A percentile compares a stretch with the other conserved stretches of the same genome.
Conservation (phyloP, 345 rosid genomes). For the Acer negundo region DNA sequence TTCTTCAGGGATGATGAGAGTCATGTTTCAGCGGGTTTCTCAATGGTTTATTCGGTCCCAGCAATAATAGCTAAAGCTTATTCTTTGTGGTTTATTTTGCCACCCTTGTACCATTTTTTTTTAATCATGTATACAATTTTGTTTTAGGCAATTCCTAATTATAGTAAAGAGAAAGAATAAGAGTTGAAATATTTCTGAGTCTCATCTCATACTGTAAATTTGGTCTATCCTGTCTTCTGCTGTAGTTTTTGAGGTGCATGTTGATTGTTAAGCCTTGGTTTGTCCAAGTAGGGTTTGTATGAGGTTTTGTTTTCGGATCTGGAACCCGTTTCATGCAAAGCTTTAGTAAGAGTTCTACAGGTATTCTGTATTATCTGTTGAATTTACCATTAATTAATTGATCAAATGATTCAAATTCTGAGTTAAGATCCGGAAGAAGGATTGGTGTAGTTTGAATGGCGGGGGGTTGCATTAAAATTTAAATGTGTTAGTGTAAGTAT, state of each 20-base stretch:
- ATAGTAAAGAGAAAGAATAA: neutral
- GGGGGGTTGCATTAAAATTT: neutral
- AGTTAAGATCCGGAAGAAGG: neutral
- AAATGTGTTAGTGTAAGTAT: too few relatives aligned
- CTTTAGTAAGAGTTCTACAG: neutral
- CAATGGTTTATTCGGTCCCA: neutral
- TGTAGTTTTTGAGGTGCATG: neutral
- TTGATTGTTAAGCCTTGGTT: too few relatives aligned
- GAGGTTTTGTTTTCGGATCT: neutral
- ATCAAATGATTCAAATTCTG: neutral
- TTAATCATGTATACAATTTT: neutral
- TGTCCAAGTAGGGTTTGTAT: neutral
- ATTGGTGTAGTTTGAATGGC: neutral
- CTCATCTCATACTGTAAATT: neutral
- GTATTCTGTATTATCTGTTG: neutral
- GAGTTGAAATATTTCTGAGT: neutral
- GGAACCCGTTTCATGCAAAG: neutral
- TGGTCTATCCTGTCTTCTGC: neutral
- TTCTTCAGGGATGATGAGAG: neutral
- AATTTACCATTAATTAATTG: neutral
- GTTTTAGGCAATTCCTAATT: neutral
- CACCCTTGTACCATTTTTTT: neutral
- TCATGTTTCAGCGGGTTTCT: neutral
- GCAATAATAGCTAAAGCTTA: neutral
- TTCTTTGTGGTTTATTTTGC: constrained; percentile 14